Conservation (phyloP, 257 asterid species). For the Ehretia macrophylla region DNA sequence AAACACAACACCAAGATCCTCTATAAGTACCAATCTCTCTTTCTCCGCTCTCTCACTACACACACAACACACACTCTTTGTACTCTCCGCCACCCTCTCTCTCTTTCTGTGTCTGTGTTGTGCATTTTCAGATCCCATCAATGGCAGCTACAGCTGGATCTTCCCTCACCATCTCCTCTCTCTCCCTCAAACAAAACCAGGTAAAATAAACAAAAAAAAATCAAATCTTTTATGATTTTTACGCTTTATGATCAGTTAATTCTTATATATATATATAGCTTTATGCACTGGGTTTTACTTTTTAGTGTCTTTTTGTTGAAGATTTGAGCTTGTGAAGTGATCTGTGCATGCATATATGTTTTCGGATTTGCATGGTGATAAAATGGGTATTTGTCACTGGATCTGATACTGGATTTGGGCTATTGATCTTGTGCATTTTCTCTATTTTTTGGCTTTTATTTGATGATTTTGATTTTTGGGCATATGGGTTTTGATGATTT, state of each 20-base stretch:
- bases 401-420: not conserved
- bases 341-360: not conserved
- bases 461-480: no score
- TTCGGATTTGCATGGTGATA: not conserved
- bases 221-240: conserved; percentile 1
- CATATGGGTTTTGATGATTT: no score
- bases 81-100: conserved; percentile 14
- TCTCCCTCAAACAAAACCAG: conserved; percentile 57
- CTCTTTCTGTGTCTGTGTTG: no score
- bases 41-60: conserved; percentile 20
- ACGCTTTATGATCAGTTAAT: not conserved
- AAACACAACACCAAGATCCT: not conserved
- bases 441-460: no score
- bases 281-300: no score
- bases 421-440: not conserved
- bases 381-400: not conserved
- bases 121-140: conserved; percentile 12
- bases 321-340: not conserved
- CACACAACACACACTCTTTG: conserved; percentile 17
- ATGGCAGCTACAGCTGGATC: conserved; percentile 68
- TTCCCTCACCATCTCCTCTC: conserved; percentile 40
- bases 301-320: not conserved
- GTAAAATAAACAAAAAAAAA: conserved; percentile 14
- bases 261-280: no score
- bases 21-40: not conserved